Percentiles rank a stretch among this genome's conserved stretches.
phyloP scores from a whole-genome alignment of 768 basidiomycete genomes.

The Psilocybe cubensis region DNA sequence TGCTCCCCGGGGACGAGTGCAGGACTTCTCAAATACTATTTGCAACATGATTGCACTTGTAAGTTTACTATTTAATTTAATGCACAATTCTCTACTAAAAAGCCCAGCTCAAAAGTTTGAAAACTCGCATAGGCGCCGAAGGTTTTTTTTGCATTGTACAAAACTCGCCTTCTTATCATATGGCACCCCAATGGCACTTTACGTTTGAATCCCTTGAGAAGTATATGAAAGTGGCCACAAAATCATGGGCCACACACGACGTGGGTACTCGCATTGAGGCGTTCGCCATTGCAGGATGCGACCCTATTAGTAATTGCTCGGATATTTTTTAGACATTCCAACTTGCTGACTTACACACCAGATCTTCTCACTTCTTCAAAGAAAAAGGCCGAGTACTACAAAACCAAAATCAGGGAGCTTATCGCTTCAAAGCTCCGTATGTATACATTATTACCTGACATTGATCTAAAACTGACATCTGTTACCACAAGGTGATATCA shows the following conservation, averaged over 20 bases:
- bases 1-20: background rate
- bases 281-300: slow-evolving; percentile 14
- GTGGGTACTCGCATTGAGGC: slow-evolving; percentile 10
- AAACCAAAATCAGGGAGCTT: no score
- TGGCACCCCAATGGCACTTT: slow-evolving; percentile 25
- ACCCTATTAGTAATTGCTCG: slow-evolving; percentile 6
- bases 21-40: background rate
- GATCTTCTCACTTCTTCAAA: background rate
- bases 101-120: slow-evolving; percentile 11
- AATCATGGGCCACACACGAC: slow-evolving; percentile 7
- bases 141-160: slow-evolving; percentile 27
- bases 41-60: slow-evolving; percentile 4
- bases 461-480: background rate
- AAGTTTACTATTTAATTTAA: background rate
- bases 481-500: background rate
- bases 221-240: slow-evolving; percentile 20
- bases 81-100: background rate
- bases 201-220: slow-evolving; percentile 12
- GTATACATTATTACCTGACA: no score
- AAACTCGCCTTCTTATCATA: slow-evolving; percentile 15
- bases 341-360: no score
- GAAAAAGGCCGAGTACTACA: background rate
- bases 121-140: slow-evolving; percentile 20
- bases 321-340: background rate
- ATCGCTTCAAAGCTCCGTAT: no score